Percentiles rank a stretch among this genome's conserved stretches.
Evolutionary conservation across 257 asterid genomes (phyloP).

Genomic region (Nyctanthes arbortristis): DNA sequence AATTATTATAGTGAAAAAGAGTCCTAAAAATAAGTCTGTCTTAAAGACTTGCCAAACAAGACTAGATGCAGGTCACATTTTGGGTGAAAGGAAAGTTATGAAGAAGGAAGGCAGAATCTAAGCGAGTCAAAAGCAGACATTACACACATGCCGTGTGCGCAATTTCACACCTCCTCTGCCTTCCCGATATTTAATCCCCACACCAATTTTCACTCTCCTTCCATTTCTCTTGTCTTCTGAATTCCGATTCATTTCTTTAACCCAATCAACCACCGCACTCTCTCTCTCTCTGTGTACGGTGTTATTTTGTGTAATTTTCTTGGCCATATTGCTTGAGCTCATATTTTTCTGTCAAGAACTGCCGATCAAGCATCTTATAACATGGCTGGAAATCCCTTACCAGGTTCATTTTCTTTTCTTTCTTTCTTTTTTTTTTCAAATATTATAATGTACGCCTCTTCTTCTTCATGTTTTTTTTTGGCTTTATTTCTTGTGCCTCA

Average conservation of each 20-base stretch:
- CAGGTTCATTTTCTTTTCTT: slow-evolving; percentile 43
- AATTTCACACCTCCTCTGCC: not conserved
- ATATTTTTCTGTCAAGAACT: not conserved
- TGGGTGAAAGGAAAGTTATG: not conserved
- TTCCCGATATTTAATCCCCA: not conserved
- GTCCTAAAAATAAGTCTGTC: no score
- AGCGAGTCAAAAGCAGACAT: not conserved
- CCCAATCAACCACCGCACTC: slow-evolving; percentile 10
- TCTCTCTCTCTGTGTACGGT: not conserved
- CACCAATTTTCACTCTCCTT: not conserved
- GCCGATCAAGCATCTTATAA: slow-evolving; percentile 10
- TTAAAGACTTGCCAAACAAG: no score
- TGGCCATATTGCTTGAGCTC: slow-evolving; percentile 23
- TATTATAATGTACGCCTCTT: not conserved
- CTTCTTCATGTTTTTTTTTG: not conserved
- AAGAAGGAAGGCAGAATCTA: not conserved
- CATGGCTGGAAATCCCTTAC: slow-evolving; percentile 54
- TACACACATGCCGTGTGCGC: not conserved
- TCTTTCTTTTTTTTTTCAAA: not conserved
- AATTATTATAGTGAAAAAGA: no score
- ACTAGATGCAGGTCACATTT: no score
- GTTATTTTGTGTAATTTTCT: slow-evolving; percentile 17
- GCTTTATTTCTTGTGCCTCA: slow-evolving; percentile 1
- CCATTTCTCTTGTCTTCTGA: not conserved
- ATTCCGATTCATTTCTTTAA: no score